Evolutionary conservation across 139 green algal genomes (phyloP).

Genomic region (Nannochloris sp.): DNA sequence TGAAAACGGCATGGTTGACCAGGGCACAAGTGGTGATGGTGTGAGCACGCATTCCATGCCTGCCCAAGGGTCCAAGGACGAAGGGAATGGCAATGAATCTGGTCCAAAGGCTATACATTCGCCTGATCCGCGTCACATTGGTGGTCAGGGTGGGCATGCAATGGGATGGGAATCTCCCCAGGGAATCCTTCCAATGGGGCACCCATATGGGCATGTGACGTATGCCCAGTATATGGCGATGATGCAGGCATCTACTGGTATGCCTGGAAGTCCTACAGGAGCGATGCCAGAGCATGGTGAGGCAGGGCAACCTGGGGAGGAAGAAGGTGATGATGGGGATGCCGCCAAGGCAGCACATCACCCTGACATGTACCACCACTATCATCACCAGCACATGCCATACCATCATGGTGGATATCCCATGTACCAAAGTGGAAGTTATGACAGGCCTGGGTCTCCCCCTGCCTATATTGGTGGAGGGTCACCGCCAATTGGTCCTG

Average conservation of each 20-base stretch:
- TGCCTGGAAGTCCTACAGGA: neutral
- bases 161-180: conserved; percentile 11
- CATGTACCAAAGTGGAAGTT: neutral
- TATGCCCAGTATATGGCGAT: too few relatives aligned
- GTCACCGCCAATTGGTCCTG: conserved; percentile 23
- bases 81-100: neutral
- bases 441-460: neutral
- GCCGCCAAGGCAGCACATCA: neutral
- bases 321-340: too few relatives aligned
- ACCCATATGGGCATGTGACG: too few relatives aligned
- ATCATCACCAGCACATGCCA: conserved; percentile 2
- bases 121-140: neutral
- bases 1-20: neutral
- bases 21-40: too few relatives aligned
- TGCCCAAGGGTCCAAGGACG: neutral
- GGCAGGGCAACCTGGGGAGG: neutral
- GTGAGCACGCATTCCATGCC: too few relatives aligned
- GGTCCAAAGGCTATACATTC: neutral
- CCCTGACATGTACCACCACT: neutral
- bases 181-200: neutral
- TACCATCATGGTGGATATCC: conserved; percentile 4
- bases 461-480: conserved; percentile 23
- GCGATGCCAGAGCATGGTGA: neutral
- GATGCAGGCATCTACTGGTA: too few relatives aligned
- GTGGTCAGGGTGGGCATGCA: neutral